Evolutionary conservation across 495 filamentous ascomycete genomes (phyloP).

Genomic region (Neurospora discreta): DNA sequence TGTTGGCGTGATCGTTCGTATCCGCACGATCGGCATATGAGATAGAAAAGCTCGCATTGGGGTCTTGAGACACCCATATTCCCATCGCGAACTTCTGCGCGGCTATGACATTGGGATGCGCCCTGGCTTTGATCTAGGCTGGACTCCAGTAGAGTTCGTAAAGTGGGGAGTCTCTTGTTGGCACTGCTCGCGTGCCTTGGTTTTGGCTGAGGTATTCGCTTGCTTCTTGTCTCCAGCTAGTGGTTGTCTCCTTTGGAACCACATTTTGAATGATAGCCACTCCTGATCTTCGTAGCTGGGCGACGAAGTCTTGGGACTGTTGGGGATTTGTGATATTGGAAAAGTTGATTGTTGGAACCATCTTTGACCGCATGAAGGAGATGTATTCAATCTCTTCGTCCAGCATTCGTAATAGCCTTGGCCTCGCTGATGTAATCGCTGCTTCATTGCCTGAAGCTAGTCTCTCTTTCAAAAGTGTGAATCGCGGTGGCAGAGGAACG

Average conservation of each 20-base stretch:
- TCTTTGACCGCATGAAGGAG: constrained; percentile 17
- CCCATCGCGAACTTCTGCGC: constrained; percentile 67
- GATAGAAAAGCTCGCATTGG: constrained; percentile 46
- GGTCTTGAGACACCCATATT: constrained; percentile 61
- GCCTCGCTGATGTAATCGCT: constrained; percentile 43
- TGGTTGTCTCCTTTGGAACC: constrained; percentile 41
- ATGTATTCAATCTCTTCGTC: constrained; percentile 42
- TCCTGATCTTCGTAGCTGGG: constrained; percentile 46
- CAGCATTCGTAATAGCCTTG: constrained; percentile 49
- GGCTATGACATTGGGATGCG: constrained; percentile 59
- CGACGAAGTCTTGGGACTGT: constrained; percentile 28
- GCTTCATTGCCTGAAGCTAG: constrained; percentile 51
- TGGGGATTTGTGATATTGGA: constrained; percentile 39
- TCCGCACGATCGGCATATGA: constrained; percentile 70
- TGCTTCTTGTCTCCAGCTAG: constrained; percentile 39
- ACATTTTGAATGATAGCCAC: constrained; percentile 53
- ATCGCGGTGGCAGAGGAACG: constrained; percentile 55
- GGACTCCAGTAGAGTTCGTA: constrained; percentile 81
- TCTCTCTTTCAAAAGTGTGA: constrained; percentile 54
- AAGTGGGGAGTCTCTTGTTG: constrained; percentile 45
- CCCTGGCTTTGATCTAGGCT: constrained; percentile 59
- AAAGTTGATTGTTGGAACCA: constrained; percentile 55
- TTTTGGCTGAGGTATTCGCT: constrained; percentile 49
- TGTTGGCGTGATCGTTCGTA: constrained; percentile 25
- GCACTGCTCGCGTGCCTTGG: constrained; percentile 28